Base-by-base conservation (phyloP, 2,329 filamentous ascomycete genomes). In the Aphanocladium album region DNA sequence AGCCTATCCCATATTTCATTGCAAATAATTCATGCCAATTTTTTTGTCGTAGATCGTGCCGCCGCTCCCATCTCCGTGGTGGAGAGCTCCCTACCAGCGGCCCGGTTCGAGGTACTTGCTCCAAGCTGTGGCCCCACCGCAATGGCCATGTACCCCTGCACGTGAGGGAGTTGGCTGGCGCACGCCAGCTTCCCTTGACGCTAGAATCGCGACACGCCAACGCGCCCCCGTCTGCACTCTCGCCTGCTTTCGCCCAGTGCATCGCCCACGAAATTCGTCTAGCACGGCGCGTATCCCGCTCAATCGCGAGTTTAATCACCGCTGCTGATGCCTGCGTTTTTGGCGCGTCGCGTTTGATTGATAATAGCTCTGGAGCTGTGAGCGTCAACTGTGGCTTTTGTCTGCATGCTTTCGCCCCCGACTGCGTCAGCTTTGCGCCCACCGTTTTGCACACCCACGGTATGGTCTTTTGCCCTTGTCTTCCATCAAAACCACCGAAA, bases 171-270 rank as follows among this genome's bases (percentile, higher is more conserved):
- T 27, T 53, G 49, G 11, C 55, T 41, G 45, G 45, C 30, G 54
- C 54, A 57, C 54, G 27, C 23, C 39, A 43, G 55, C 57, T 59
- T 59, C 57, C 57, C 57, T 59, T 46, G 57, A 60, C 57, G 43
- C 57, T 50, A 60, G 57, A 60, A 47, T 53, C 57, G 57, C 57
- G 57, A 60, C 57, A 54, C 57, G 57, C 30, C 57, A 60, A 47
- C 57, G 49, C 47, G 56, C 56, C 46, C 43, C 49, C 27, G 49
- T 59, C 57, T 59, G 39, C 57, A 37, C n/a, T 46, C 57, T 59
- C 50, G 41, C 50, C 52, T 43, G 52, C 52, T 55, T 30, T 43
- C 37, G 37, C 35, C 19, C 57, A 19, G 39, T 47, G 17, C 57
- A 49, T 39, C 57, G 33, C 33, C 14, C 6, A 9, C 35, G 47